Percentiles rank a stretch among this genome's conserved stretches.
Evolutionary conservation across 345 rosid species (phyloP).

Genomic region (Dimocarpus longan): DNA sequence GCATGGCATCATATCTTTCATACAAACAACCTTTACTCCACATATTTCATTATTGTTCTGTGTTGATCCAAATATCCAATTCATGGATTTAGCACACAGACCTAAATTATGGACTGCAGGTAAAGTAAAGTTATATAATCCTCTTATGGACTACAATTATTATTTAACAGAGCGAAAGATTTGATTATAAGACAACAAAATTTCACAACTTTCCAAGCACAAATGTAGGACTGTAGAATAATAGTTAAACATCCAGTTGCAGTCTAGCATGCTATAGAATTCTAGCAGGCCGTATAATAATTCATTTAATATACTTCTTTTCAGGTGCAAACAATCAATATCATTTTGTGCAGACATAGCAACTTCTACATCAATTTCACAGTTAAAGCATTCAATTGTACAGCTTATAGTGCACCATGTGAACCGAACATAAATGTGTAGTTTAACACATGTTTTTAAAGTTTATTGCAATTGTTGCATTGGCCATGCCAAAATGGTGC

Average conservation of each 20-base stretch:
- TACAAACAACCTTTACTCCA: background rate
- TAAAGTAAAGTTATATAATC: background rate
- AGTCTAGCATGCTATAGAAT: background rate
- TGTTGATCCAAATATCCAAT: background rate
- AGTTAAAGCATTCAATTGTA: background rate
- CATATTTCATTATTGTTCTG: background rate
- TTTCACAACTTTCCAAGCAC: background rate
- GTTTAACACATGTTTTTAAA: background rate
- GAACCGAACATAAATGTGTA: background rate
- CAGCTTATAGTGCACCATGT: background rate
- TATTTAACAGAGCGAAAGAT: background rate
- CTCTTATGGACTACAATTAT: background rate
- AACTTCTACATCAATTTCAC: background rate
- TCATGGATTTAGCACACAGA: background rate
- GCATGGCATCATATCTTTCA: background rate
- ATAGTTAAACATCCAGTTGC: slow-evolving; percentile 3
- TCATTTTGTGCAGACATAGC: background rate
- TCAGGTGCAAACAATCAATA: background rate
- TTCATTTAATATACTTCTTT: background rate
- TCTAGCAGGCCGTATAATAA: background rate
- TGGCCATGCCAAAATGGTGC: background rate
- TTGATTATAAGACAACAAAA: background rate
- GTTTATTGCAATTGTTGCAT: background rate
- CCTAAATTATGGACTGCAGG: background rate
- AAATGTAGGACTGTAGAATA: background rate